A percentile compares a stretch with the other conserved stretches of the same genome.
These are phyloP conservation scores for Wilcoxina mikolae DNA, from an alignment of 495 filamentous ascomycete genomes.

Conservation along the genomic window DNA sequence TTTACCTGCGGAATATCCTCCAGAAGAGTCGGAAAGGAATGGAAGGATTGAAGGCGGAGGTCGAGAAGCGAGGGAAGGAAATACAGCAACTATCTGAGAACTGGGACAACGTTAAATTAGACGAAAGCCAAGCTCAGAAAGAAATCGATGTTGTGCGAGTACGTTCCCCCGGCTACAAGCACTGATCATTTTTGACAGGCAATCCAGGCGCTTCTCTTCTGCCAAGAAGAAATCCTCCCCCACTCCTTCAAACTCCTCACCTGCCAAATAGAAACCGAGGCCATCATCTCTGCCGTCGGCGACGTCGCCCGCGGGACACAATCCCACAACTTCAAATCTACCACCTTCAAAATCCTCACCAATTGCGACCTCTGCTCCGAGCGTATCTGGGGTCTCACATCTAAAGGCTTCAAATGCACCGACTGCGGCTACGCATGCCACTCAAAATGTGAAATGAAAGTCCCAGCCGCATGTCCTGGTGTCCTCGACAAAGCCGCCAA, in stretches of 20 bases:
- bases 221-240: constrained; percentile 74
- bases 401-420: constrained; percentile 85
- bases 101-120: constrained; percentile 46
- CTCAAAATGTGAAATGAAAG: constrained; percentile 98
- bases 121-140: constrained; percentile 21
- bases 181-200: background rate
- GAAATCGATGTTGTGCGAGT: constrained; percentile 26
- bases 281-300: constrained; percentile 71
- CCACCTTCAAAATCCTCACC: constrained; percentile 96
- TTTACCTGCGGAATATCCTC: constrained; percentile 81
- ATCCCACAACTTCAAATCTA: constrained; percentile 90
- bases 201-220: constrained; percentile 37
- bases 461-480: constrained; percentile 86
- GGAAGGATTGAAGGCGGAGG: constrained; percentile 60
- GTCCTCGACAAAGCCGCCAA: constrained; percentile 66
- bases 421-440: constrained; percentile 98
- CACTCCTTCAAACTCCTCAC: constrained; percentile 73
- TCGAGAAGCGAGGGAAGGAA: constrained; percentile 69
- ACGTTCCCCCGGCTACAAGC: background rate
- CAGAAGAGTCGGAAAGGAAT: constrained; percentile 76
- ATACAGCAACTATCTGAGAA: constrained; percentile 57
- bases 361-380: constrained; percentile 96
- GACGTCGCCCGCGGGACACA: constrained; percentile 82
- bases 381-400: constrained; percentile 77
- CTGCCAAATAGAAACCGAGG: constrained; percentile 80